Evolutionary conservation across 1,139 yeast genomes (phyloP).

Genomic region (Saccharomyces hybrid): DNA sequence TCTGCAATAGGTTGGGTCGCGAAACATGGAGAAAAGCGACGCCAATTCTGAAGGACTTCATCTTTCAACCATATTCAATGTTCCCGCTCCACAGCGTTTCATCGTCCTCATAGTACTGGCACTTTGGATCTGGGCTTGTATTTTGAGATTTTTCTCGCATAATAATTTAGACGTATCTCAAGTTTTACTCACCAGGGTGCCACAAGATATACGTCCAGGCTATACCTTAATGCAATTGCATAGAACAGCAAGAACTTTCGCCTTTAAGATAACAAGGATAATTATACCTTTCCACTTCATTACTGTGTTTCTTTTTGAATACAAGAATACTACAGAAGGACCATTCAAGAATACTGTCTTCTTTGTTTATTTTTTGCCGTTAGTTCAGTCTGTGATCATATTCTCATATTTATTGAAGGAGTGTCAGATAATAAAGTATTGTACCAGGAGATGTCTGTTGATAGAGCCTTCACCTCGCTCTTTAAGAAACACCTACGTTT

Average conservation of each 20-base stretch:
- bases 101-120: conserved; percentile 39
- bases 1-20: neutral
- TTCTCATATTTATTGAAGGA: conserved; percentile 23
- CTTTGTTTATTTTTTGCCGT: conserved; percentile 29
- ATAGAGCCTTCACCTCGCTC: conserved; percentile 48
- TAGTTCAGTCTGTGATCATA: conserved; percentile 30
- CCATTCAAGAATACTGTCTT: conserved; percentile 5
- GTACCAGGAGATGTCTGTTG: conserved; percentile 38
- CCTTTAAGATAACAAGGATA: conserved; percentile 25
- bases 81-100: conserved; percentile 46
- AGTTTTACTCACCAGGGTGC: conserved; percentile 34
- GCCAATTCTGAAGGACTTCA: neutral
- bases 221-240: conserved; percentile 22
- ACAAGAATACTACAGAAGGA: conserved; percentile 16
- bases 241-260: conserved; percentile 19
- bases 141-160: conserved; percentile 33
- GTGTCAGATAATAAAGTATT: conserved; percentile 39
- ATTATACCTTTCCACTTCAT: conserved; percentile 17
- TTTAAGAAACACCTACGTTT: conserved; percentile 74
- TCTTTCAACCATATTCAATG: neutral
- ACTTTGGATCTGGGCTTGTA: conserved; percentile 45
- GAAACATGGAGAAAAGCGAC: neutral
- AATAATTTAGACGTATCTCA: conserved; percentile 36
- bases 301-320: conserved; percentile 6
- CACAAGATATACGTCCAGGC: conserved; percentile 22